Conservation (phyloP, 768 basidiomycete genomes). For the Multifurca ochricompacta region DNA sequence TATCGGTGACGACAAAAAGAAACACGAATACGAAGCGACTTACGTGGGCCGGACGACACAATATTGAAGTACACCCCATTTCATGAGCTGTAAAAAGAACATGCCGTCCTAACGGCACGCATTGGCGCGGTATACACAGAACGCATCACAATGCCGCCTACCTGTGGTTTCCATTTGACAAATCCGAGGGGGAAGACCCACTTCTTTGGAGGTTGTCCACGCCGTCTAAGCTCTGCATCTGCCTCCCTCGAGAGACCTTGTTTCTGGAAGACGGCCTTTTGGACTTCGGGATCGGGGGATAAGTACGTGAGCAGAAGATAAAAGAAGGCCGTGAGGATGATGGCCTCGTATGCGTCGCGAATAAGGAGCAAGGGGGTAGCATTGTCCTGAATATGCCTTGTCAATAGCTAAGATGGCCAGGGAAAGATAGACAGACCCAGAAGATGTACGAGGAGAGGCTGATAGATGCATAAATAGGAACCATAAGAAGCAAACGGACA, state of each 20-base stretch:
- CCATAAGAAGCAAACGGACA: slow-evolving; percentile 69
- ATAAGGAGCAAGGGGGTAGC: slow-evolving; percentile 61
- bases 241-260: slow-evolving; percentile 50
- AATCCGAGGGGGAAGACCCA: slow-evolving; percentile 69
- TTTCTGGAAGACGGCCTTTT: slow-evolving; percentile 51
- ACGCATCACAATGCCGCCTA: no score
- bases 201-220: slow-evolving; percentile 38
- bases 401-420: neutral
- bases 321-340: slow-evolving; percentile 71
- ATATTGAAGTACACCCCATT: slow-evolving; percentile 71
- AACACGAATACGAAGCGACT: slow-evolving; percentile 18
- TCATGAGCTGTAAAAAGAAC: slow-evolving; percentile 66
- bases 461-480: slow-evolving; percentile 64
- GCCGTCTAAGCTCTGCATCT: slow-evolving; percentile 36
- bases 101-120: slow-evolving; percentile 43
- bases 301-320: slow-evolving; percentile 67
- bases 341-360: slow-evolving; percentile 70
- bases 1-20: neutral
- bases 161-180: slow-evolving; percentile 54
- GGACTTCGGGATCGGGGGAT: slow-evolving; percentile 52
- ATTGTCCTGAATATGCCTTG: slow-evolving; percentile 38
- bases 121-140: no score
- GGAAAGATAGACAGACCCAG: slow-evolving; percentile 39
- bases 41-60: slow-evolving; percentile 56
- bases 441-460: slow-evolving; percentile 63